Percentiles rank a stretch among this genome's conserved stretches.
Evolutionary conservation across 2,329 filamentous ascomycete species (phyloP).

Genomic region (Alternaria gansuensis): DNA sequence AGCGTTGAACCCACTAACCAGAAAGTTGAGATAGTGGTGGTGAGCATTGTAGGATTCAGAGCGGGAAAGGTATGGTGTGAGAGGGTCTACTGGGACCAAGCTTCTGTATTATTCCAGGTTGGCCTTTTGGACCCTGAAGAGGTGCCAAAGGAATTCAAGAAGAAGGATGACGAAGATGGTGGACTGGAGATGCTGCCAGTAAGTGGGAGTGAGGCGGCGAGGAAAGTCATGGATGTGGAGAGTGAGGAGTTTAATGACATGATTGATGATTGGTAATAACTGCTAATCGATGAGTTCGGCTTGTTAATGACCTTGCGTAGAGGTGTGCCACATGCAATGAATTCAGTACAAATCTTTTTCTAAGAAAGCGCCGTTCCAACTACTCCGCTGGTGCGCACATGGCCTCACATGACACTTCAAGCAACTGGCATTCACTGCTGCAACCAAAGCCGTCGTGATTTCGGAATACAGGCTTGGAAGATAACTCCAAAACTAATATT

Average conservation of each 20-base stretch:
- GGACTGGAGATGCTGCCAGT: slow-evolving; percentile 60
- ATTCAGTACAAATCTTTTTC: neutral
- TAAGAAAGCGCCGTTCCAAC: neutral
- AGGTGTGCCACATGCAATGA: neutral
- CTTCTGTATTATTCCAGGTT: slow-evolving; percentile 66
- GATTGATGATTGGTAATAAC: slow-evolving; percentile 56
- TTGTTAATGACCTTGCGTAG: neutral
- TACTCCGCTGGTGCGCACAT: neutral
- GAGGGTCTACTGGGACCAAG: slow-evolving; percentile 70
- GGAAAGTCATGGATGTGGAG: slow-evolving; percentile 58
- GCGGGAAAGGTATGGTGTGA: slow-evolving; percentile 65
- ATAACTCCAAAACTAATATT: too few species aligned
- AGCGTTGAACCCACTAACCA: slow-evolving; percentile 65
- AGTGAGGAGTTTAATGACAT: slow-evolving; percentile 57
- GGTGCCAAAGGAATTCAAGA: slow-evolving; percentile 54
- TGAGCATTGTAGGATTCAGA: slow-evolving; percentile 65
- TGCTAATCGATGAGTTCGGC: neutral
- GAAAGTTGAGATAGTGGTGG: slow-evolving; percentile 65
- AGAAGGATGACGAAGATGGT: slow-evolving; percentile 48
- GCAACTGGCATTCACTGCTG: too few species aligned
- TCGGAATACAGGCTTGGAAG: too few species aligned
- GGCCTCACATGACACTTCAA: too few species aligned
- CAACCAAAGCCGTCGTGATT: too few species aligned
- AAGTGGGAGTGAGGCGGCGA: slow-evolving; percentile 57
- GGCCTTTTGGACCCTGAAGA: slow-evolving; percentile 66